Evolutionary conservation across 179 eudicot genomes (phyloP).

Genomic region (Heliamphora pulchella): DNA sequence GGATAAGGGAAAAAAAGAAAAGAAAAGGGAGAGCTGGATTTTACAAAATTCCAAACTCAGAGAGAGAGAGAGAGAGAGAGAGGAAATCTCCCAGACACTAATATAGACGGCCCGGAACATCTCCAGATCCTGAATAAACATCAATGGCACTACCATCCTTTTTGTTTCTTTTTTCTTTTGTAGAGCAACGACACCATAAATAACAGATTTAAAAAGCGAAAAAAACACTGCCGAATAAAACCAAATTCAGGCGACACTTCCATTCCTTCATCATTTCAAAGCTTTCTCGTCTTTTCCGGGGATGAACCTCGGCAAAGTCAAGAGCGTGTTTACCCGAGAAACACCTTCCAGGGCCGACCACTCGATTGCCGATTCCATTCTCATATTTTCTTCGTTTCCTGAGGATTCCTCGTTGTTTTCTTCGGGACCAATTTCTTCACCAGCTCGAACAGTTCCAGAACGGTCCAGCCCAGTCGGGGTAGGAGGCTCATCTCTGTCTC

Average conservation of each 20-base stretch:
- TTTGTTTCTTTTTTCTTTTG: neutral
- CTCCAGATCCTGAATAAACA: constrained; percentile 22
- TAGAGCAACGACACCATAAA: constrained; percentile 10
- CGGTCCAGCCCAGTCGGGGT: constrained; percentile 22
- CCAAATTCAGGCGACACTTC: constrained; percentile 1
- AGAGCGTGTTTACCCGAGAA: constrained; percentile 60
- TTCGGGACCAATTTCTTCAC: constrained; percentile 19
- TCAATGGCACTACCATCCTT: constrained; percentile 7
- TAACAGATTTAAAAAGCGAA: neutral
- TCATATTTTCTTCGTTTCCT: constrained; percentile 24
- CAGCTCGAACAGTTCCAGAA: constrained; percentile 30
- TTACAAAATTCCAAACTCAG: constrained; percentile 27
- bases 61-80: constrained; percentile 4
- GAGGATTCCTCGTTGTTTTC: constrained; percentile 23
- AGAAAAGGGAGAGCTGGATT: constrained; percentile 26
- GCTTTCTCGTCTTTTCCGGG: constrained; percentile 30
- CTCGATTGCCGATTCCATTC: constrained; percentile 31
- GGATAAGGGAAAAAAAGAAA: neutral
- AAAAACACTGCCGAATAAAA: neutral
- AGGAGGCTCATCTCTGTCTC: constrained; percentile 11
- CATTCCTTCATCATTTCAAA: constrained; percentile 16
- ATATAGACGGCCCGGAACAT: constrained; percentile 39
- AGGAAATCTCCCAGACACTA: constrained; percentile 33
- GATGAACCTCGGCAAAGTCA: constrained; percentile 56
- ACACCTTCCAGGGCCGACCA: constrained; percentile 87